These are phyloP conservation scores for Cutaneotrichosporon daszewskae DNA, from an alignment of 1,284 basidiomycete genomes.

Conservation along the genomic window DNA sequence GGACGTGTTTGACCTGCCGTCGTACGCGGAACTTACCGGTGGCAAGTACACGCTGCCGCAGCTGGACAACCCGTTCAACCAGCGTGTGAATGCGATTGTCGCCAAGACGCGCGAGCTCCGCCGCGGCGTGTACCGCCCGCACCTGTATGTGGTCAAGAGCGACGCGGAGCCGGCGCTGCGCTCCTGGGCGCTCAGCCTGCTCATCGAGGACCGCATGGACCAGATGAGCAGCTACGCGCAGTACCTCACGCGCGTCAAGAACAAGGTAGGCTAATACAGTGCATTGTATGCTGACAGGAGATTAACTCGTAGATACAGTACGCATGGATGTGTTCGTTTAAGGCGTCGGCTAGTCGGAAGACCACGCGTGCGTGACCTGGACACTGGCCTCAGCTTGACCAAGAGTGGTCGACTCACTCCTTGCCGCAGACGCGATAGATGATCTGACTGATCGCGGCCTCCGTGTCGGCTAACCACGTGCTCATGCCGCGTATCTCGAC, in stretches of 20 bases:
- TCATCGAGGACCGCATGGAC: conserved; percentile 95
- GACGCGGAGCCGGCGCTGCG: conserved; percentile 92
- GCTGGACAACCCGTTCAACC: conserved; percentile 87
- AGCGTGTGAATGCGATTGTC: conserved; percentile 86
- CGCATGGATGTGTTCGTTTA: conserved; percentile 2
- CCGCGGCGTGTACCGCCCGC: conserved; percentile 84
- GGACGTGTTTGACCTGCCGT: conserved; percentile 90
- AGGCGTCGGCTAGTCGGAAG: background rate
- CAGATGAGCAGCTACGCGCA: conserved; percentile 92
- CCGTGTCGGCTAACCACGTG: background rate
- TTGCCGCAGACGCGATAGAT: background rate
- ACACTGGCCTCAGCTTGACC: background rate
- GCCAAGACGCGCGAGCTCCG: conserved; percentile 77
- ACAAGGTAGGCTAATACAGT: conserved; percentile 55
- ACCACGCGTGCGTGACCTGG: background rate
- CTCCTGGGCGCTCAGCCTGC: conserved; percentile 86
- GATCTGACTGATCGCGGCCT: background rate
- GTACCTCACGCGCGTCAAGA: conserved; percentile 71
- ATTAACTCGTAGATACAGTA: conserved; percentile 3
- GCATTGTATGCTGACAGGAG: background rate
- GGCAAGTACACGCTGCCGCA: conserved; percentile 87
- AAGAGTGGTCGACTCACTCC: background rate
- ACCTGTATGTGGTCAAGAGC: conserved; percentile 97
- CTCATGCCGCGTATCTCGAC: background rate
- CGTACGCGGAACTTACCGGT: conserved; percentile 78